Percentiles rank a stretch among this genome's conserved stretches.
These are phyloP conservation scores for Boletus fagicola DNA, from an alignment of 768 basidiomycete species.

Conservation along the genomic window DNA sequence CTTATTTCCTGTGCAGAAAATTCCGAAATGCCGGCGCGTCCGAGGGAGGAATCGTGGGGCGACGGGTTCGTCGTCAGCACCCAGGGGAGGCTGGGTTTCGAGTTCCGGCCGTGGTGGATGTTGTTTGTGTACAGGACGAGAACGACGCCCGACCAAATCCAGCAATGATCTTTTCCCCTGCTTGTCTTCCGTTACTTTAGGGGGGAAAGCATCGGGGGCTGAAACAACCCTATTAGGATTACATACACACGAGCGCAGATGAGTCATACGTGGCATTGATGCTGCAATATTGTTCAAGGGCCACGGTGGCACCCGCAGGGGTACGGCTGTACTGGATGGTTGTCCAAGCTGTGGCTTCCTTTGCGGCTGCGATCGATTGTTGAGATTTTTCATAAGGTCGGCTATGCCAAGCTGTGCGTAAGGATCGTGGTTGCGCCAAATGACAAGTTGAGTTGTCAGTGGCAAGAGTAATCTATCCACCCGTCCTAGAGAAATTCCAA, in stretches of 20 bases:
- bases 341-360: slow-evolving; percentile 19
- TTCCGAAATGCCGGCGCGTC: slow-evolving; percentile 33
- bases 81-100: slow-evolving; percentile 1
- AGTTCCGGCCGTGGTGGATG: slow-evolving; percentile 16
- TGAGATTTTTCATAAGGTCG: slow-evolving; percentile 25
- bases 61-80: slow-evolving; percentile 10
- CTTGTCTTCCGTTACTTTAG: slow-evolving; percentile 17
- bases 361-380: slow-evolving; percentile 14
- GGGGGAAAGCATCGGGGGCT: slow-evolving; percentile 41
- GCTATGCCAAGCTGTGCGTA: slow-evolving; percentile 36
- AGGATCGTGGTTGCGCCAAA: slow-evolving; percentile 29
- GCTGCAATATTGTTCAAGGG: slow-evolving; percentile 24
- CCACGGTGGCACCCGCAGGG: slow-evolving; percentile 24
- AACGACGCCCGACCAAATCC: slow-evolving; percentile 12
- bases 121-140: slow-evolving; percentile 29
- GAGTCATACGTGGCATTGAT: slow-evolving; percentile 39
- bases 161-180: slow-evolving; percentile 13
- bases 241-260: background rate
- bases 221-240: slow-evolving; percentile 14
- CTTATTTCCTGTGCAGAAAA: slow-evolving; percentile 38
- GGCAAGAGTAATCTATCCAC: slow-evolving; percentile 35
- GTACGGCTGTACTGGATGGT: slow-evolving; percentile 10
- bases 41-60: slow-evolving; percentile 15
- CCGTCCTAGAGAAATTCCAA: slow-evolving; percentile 23
- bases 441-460: slow-evolving; percentile 32